Evolutionary conservation across 495 filamentous ascomycete genomes (phyloP), one percentile per base, ranked within the genome.

Genomic region (Clavariopsis aquatica): DNA sequence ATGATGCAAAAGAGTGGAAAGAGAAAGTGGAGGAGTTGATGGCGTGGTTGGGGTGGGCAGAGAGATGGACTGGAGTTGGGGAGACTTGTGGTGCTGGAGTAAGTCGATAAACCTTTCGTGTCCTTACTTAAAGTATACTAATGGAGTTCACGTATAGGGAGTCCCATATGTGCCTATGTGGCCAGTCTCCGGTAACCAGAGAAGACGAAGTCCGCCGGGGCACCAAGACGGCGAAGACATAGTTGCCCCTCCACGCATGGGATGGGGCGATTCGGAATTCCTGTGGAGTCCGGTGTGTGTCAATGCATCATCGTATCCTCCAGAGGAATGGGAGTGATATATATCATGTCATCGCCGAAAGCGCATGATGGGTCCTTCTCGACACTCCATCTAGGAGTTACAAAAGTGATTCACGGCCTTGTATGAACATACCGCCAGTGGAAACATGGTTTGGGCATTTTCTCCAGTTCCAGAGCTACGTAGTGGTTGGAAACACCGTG

Each of bases 81-180:
- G 59, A 66, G 47, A 52, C 63, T n/a, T 77, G 73, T 56, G 69
- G 49, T 8, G 15, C 52, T n/a, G 60, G 38, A 2, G 53, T 64
- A 64, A 57, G 61, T 57, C 20, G 1, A 31, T 8, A 7, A 3
- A 23, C 7, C 6, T 23, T 51, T 23, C 26, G 27, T 0, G 24
- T 15, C 17, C 1, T 20, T 22, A 5, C 4, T 27, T n/a, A 24
- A 15, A 47, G 15, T 4, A 8, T 15, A 9, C 23, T 26, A 5
- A 22, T n/a, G 5, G 19, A 13, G 9, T 36, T 36, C 1, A 41
- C 24, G 0, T 47, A n/a, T 2, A 74, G 62, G 69, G 74, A 49
- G 65, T 64, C 7, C 75, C 73, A 54, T 77, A 68, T 52, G 73
- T 77, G 36, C 75, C 75, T 4, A 77, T 77, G 75, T 77, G 75